Percentiles rank a stretch among this genome's conserved stretches.
Evolutionary conservation across 2,329 filamentous ascomycete species (phyloP).

Genomic region (Neoascochyta sp.): DNA sequence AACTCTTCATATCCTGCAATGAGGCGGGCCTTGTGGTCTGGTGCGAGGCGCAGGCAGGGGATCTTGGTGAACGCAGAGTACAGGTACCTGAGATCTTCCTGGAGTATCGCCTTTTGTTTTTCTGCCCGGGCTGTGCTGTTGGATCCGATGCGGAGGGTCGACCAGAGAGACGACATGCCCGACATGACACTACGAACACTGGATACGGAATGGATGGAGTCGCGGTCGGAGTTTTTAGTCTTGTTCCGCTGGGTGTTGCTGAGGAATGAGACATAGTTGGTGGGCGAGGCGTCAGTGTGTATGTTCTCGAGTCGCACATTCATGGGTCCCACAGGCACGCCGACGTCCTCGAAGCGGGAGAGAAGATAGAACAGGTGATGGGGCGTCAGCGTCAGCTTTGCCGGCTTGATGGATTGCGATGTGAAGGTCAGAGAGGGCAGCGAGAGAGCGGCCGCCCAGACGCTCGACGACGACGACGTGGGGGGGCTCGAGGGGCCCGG

Average conservation of each 20-base stretch:
- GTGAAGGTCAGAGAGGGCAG: slow-evolving; percentile 81
- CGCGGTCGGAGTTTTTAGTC: slow-evolving; percentile 74
- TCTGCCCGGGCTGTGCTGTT: slow-evolving; percentile 79
- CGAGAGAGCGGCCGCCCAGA: slow-evolving; percentile 79
- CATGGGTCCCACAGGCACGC: slow-evolving; percentile 90
- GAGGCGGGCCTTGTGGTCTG: slow-evolving; percentile 86
- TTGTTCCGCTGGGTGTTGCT: slow-evolving; percentile 77
- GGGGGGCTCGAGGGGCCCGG: slow-evolving; percentile 43
- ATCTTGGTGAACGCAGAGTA: slow-evolving; percentile 99
- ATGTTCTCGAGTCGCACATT: slow-evolving; percentile 93
- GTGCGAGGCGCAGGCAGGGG: slow-evolving; percentile 80
- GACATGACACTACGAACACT: slow-evolving; percentile 98
- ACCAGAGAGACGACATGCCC: slow-evolving; percentile 90
- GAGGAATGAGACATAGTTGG: slow-evolving; percentile 94
- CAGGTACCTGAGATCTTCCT: slow-evolving; percentile 88
- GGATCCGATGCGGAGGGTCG: slow-evolving; percentile 77
- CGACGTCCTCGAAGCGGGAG: slow-evolving; percentile 89
- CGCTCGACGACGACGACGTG: slow-evolving; percentile 60
- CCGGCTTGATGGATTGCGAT: slow-evolving; percentile 80
- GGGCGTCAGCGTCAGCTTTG: slow-evolving; percentile 86
- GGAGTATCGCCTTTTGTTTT: slow-evolving; percentile 79
- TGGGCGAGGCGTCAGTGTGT: slow-evolving; percentile 77
- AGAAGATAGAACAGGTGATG: slow-evolving; percentile 97
- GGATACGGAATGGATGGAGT: slow-evolving; percentile 91
- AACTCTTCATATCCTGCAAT: slow-evolving; percentile 97